A percentile compares a stretch with the other conserved stretches of the same genome.
phyloP scores from a whole-genome alignment of 768 basidiomycete species.

The Glaciozyma martinii region DNA sequence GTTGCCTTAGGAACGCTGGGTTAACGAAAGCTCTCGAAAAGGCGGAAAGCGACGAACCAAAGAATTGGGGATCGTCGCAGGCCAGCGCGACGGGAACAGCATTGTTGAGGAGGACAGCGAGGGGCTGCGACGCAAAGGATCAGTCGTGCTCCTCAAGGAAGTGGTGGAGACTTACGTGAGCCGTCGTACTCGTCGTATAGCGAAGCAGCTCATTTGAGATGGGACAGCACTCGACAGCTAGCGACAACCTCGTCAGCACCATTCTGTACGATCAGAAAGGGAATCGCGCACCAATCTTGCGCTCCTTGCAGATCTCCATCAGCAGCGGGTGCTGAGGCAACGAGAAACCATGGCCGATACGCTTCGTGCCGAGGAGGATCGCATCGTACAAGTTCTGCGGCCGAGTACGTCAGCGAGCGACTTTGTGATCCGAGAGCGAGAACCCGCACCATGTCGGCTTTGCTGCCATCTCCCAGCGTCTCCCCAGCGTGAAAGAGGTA shows the following conservation, averaged over 20 bases:
- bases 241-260: neutral
- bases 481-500: constrained; percentile 75
- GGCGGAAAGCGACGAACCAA: constrained; percentile 42
- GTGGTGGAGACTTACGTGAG: neutral
- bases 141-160: neutral
- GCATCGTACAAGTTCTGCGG: constrained; percentile 63
- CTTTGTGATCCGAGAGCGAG: neutral
- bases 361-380: constrained; percentile 63
- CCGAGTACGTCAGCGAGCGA: neutral
- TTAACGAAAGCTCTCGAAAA: neutral
- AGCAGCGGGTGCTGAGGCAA: constrained; percentile 67
- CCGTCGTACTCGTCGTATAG: neutral
- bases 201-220: constrained; percentile 67
- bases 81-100: constrained; percentile 62
- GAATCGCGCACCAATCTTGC: constrained; percentile 32
- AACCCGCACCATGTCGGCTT: neutral
- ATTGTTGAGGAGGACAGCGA: constrained; percentile 62
- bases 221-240: constrained; percentile 70
- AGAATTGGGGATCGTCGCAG: constrained; percentile 68
- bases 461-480: constrained; percentile 60
- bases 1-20: constrained; percentile 38
- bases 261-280: neutral
- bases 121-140: constrained; percentile 48
- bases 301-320: constrained; percentile 57
- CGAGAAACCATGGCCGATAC: constrained; percentile 74